Conservation (phyloP, 2,329 filamentous ascomycete genomes). For the Hypoxylon sp. region DNA sequence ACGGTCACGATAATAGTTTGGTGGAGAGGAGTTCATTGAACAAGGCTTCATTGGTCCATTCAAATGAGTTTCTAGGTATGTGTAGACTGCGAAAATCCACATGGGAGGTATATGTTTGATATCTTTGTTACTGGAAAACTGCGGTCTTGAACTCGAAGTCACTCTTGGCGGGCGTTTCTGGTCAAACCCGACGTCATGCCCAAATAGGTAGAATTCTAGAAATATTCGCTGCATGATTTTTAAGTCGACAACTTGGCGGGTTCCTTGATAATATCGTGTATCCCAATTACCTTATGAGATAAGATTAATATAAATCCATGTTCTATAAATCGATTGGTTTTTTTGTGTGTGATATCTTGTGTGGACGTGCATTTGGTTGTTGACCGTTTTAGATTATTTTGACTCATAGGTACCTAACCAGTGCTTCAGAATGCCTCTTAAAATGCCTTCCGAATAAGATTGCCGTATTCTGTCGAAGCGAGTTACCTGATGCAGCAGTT, state of each 20-base stretch:
- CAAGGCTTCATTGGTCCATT: conserved; percentile 4
- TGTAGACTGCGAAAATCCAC: not conserved
- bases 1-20: not conserved
- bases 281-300: not conserved
- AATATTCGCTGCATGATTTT: conserved; percentile 3
- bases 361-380: not conserved
- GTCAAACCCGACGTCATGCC: conserved; percentile 22
- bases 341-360: not conserved
- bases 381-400: not conserved
- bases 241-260: no score
- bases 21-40: conserved; percentile 30
- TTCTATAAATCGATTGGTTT: not conserved
- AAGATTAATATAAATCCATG: not conserved
- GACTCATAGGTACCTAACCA: not conserved
- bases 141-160: conserved; percentile 2
- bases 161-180: not conserved
- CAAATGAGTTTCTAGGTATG: not conserved
- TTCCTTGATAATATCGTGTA: no score
- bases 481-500: conserved; percentile 28
- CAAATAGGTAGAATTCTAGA: conserved; percentile 36
- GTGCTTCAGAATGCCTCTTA: not conserved
- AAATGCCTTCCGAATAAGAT: conserved; percentile 8
- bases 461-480: conserved; percentile 6
- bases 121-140: not conserved
- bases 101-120: not conserved